Evolutionary conservation across 352 stramenopile species (phyloP).

Genomic region (Globisporangium radiosum): DNA sequence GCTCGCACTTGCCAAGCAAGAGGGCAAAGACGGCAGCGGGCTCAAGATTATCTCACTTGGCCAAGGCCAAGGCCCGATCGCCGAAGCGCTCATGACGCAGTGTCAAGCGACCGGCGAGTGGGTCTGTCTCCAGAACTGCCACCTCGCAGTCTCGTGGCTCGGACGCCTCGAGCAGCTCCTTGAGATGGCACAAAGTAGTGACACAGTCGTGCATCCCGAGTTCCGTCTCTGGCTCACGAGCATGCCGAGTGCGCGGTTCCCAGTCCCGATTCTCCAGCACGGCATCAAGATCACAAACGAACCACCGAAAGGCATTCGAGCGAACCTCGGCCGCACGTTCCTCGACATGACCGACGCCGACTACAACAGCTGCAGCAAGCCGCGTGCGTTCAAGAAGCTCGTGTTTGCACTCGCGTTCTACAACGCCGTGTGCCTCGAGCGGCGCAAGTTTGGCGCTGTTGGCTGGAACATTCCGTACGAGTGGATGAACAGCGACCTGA

Average conservation of each 20-base stretch:
- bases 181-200: conserved; percentile 58
- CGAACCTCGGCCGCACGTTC: conserved; percentile 91
- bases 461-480: conserved; percentile 96
- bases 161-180: conserved; percentile 86
- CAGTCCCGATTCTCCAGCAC: conserved; percentile 92
- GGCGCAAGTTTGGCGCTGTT: conserved; percentile 92
- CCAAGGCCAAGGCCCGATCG: conserved; percentile 90
- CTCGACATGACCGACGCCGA: conserved; percentile 89
- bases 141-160: conserved; percentile 90
- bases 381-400: conserved; percentile 86
- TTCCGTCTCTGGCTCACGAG: conserved; percentile 93
- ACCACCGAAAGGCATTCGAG: conserved; percentile 87
- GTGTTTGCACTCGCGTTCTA: conserved; percentile 92
- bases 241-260: conserved; percentile 88
- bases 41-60: conserved; percentile 93
- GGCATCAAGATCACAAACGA: conserved; percentile 96
- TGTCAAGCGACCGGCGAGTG: conserved; percentile 88
- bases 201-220: conserved; percentile 60
- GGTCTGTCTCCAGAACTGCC: conserved; percentile 94
- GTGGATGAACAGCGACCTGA: conserved; percentile 95
- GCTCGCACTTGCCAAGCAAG: conserved; percentile 83
- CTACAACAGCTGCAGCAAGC: conserved; percentile 86
- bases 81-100: conserved; percentile 88
- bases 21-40: conserved; percentile 80
- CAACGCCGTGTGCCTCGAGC: conserved; percentile 92